phyloP scores from a whole-genome alignment of 179 eudicot genomes.

The Camellia oleifera region DNA sequence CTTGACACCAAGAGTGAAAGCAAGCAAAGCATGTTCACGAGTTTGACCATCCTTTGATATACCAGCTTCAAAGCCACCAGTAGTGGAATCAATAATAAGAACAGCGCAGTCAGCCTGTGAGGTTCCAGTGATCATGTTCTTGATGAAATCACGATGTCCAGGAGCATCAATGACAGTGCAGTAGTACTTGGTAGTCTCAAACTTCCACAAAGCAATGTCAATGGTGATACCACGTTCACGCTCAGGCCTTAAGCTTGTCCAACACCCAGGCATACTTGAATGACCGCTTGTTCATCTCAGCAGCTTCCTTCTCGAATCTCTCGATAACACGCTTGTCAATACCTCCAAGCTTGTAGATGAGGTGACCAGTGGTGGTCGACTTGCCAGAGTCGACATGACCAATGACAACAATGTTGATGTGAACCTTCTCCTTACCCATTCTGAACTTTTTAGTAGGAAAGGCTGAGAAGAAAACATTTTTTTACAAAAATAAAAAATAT shows the following conservation, averaged over 20 bases:
- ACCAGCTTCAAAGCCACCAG: constrained; percentile 73
- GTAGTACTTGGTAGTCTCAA: constrained; percentile 40
- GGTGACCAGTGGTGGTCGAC: constrained; percentile 10
- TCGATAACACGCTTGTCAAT: constrained; percentile 67
- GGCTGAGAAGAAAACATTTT: background rate
- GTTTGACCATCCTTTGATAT: constrained; percentile 73
- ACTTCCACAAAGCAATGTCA: constrained; percentile 55
- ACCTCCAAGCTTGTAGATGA: constrained; percentile 63
- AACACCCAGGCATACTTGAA: constrained; percentile 53
- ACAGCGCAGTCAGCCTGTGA: constrained; percentile 16
- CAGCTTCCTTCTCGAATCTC: constrained; percentile 57
- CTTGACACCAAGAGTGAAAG: constrained; percentile 32
- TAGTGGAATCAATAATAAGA: constrained; percentile 52
- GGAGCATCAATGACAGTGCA: no score
- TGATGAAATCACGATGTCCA: no score
- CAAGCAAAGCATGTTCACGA: constrained; percentile 41
- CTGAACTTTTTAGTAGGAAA: background rate
- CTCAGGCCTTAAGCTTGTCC: constrained; percentile 67
- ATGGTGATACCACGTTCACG: constrained; percentile 66
- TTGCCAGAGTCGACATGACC: constrained; percentile 66
- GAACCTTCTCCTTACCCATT: constrained; percentile 59
- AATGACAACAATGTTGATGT: constrained; percentile 55
- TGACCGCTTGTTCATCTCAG: constrained; percentile 17
- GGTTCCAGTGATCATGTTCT: no score
- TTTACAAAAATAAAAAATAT: background rate